Conservation (phyloP, 345 rosid species). For the Acer saccharum region DNA sequence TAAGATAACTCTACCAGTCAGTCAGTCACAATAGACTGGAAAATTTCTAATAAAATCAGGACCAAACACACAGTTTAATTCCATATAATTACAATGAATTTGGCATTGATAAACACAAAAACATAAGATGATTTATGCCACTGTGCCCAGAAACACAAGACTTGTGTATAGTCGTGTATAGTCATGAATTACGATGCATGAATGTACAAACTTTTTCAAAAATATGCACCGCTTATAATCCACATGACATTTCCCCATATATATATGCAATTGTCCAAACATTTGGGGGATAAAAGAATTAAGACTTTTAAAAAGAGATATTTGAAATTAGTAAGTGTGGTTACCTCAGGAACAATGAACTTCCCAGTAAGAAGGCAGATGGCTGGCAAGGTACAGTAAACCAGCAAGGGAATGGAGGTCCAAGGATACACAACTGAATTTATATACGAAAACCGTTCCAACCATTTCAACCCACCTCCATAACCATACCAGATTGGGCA, state of each 20-base stretch:
- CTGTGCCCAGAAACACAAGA: not conserved
- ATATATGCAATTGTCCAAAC: not conserved
- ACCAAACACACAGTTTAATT: not conserved
- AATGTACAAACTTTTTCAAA: not conserved
- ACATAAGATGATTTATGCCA: not conserved
- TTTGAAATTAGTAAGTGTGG: not conserved
- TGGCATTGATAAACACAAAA: not conserved
- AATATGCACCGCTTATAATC: not conserved
- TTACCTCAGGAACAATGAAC: conserved; percentile 98
- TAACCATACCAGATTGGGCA: conserved; percentile 99
- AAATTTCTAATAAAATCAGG: not conserved
- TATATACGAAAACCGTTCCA: conserved; percentile 92
- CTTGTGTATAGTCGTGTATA: not conserved
- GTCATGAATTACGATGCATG: not conserved
- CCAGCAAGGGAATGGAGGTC: conserved; percentile 86
- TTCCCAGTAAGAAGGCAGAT: conserved; percentile 92
- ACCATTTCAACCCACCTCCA: conserved; percentile 94
- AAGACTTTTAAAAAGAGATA: not conserved
- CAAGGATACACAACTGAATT: conserved; percentile 94
- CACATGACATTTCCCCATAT: not conserved
- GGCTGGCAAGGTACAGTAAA: conserved; percentile 91
- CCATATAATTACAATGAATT: not conserved
- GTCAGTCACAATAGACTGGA: no score
- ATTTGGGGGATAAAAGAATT: not conserved
- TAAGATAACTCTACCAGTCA: not conserved